Base-by-base conservation (phyloP, 2,329 filamentous ascomycete genomes). In the Pyrenophora teres region DNA sequence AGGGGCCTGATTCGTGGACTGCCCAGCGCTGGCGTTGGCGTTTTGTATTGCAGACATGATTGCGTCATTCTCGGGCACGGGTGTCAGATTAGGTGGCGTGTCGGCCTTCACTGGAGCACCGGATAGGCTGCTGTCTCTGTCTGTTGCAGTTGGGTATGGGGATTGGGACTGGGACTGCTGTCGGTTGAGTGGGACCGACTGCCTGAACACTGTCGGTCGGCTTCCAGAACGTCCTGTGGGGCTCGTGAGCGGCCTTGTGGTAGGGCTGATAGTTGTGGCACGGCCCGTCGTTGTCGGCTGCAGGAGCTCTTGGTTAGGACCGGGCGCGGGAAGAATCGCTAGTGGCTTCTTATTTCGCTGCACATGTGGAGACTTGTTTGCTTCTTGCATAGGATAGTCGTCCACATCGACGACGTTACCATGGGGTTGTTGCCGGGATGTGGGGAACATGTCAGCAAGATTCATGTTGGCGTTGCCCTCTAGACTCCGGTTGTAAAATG, bases 401-500 rank as follows among this genome's bases (percentile, higher is more conserved):
- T 78, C 81, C 37, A 86, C 78, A 65, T 87, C 84, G 21, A 87
- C 83, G 9, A 87, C 80, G 61, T 83, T 84, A 16, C 83, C 81
- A 59, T 83, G 82, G 12, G 75, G 74, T 53, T 78, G 76, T 44
- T 75, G 74, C 40, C 82, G 79, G 52, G 89, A 84, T 59, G 86
- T 87, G 4, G 87, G 85, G 68, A 97, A 89, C 68, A 96, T 87
- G 62, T 95, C 92, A 49, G 89, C 86, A 36, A 97, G 83, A 67
- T 90, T 93, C 67, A 90, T 85, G 1, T 84, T 81, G 15, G 84
- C 87, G 63, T 93, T 88, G 31, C 92, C 90, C 70, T 97, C 92
- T 42, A 99, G 77, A 57, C 91, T 96, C 67, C 95, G 88, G 57
- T 96, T 89, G 76, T 97, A 99, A 36, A 99, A 93, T 10, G 95